Base-by-base conservation (phyloP, 176 grass and related monocot species). In the Avena insularis region DNA sequence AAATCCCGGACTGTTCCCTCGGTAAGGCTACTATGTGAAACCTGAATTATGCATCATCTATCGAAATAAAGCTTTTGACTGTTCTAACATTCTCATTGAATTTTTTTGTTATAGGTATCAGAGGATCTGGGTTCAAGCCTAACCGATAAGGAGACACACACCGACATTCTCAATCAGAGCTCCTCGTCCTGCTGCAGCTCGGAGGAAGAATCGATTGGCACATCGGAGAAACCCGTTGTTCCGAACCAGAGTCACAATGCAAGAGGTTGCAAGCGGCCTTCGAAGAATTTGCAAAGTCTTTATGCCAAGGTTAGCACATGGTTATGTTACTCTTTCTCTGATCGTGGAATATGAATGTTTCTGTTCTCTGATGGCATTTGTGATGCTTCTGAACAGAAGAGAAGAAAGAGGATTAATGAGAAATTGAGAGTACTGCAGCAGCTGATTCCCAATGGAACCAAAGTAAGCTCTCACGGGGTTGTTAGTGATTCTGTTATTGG, bases 371-470 rank as follows among this genome's bases (percentile, higher is more conserved):
- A 83, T 62, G 46, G 31, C 5, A 16, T 87, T 65, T 79, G 35
- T 58, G 46, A 57, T 71, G 2, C 3, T 79, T 25, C 61, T 3
- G 35, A 58, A 82, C 84, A 90, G 89, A 90, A 38, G 35, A 83
- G 89, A 83, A 79, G 80, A 53, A 80, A 87, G 75, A 87, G 74
- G 65, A 87, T 90, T 12, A 90, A 90, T 7, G 84, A 57, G 33
- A 87, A 71, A 87, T 27, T 87, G 9, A 87, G 36, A 66, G 62
- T 15, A 49, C 75, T 87, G 27, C 89, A 87, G 66, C 65, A 59
- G 56, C 57, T 90, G 46, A 87, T 90, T 75, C 89, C 89, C 14
- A 90, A 90, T 36, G 85, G 89, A 3, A 87, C 75, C 9, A 87
- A 87, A 73, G 89, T 84, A 87, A 66, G 74, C 3, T 57, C 6